A percentile compares a stretch with the other conserved stretches of the same genome.
Evolutionary conservation across 1,284 basidiomycete genomes (phyloP).

Genomic region (Ceratobasidium sp.): DNA sequence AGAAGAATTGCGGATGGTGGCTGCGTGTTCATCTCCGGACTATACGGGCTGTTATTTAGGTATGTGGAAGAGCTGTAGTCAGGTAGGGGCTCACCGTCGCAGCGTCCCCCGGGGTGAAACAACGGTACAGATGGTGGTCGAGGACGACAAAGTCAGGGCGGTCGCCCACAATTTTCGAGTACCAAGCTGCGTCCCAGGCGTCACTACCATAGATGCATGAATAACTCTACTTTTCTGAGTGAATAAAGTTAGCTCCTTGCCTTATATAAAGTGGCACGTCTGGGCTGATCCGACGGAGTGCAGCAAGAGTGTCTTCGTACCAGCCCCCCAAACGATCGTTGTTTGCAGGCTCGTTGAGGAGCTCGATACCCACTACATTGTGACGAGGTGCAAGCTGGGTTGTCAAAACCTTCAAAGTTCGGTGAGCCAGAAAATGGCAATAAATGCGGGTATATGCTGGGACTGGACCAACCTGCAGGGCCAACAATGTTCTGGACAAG

Average conservation of each 20-base stretch:
- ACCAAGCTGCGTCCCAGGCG: constrained; percentile 79
- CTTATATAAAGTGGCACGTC: constrained; percentile 74
- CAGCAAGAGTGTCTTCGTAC: constrained; percentile 71
- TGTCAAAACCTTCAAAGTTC: constrained; percentile 57
- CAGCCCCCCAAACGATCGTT: constrained; percentile 66
- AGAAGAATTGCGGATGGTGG: constrained; percentile 58
- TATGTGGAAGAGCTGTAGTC: not conserved
- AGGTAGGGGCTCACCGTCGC: constrained; percentile 28
- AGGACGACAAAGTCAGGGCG: constrained; percentile 66
- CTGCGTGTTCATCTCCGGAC: constrained; percentile 68
- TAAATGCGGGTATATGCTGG: constrained; percentile 47
- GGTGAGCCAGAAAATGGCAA: constrained; percentile 17
- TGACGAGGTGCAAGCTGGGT: constrained; percentile 59
- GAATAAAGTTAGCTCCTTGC: not conserved
- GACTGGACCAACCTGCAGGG: constrained; percentile 53
- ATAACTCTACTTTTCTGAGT: not conserved
- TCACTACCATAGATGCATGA: constrained; percentile 58
- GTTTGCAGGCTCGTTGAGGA: constrained; percentile 84
- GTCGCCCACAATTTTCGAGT: constrained; percentile 65
- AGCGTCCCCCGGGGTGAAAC: constrained; percentile 75
- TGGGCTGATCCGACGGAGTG: constrained; percentile 66
- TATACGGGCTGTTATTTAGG: constrained; percentile 52
- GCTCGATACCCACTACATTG: constrained; percentile 83
- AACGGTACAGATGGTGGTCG: constrained; percentile 90
- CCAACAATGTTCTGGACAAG: constrained; percentile 66